Conservation (phyloP, 2,329 filamentous ascomycete species). For the Chlorencoelia australis region DNA sequence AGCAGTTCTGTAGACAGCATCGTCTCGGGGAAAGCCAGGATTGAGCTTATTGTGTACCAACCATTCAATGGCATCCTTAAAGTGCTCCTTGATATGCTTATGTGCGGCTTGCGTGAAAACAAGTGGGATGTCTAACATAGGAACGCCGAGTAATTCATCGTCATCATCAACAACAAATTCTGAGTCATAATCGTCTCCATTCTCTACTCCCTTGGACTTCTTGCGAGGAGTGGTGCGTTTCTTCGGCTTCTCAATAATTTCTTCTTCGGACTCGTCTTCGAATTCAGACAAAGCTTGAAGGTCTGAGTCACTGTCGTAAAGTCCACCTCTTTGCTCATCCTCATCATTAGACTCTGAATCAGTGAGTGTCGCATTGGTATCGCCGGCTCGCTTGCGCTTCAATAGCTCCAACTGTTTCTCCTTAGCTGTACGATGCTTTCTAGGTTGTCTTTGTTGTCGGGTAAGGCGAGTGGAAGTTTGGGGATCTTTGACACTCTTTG, state of each 20-base stretch:
- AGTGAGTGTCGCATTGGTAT: slow-evolving; percentile 30
- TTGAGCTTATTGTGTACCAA: slow-evolving; percentile 72
- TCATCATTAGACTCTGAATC: slow-evolving; percentile 27
- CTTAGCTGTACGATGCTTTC: slow-evolving; percentile 29
- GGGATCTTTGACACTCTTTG: slow-evolving; percentile 7
- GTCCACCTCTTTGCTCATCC: slow-evolving; percentile 7
- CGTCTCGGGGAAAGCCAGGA: slow-evolving; percentile 53
- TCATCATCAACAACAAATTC: slow-evolving; percentile 58
- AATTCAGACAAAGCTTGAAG: slow-evolving; percentile 38
- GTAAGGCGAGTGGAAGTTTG: slow-evolving; percentile 7
- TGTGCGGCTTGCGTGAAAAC: slow-evolving; percentile 57
- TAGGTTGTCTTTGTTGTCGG: slow-evolving; percentile 12
- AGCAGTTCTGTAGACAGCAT: slow-evolving; percentile 56
- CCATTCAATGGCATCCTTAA: slow-evolving; percentile 67
- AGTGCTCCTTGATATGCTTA: slow-evolving; percentile 61
- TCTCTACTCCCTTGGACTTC: slow-evolving; percentile 7
- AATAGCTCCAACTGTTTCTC: slow-evolving; percentile 33
- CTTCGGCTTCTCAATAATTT: slow-evolving; percentile 3
- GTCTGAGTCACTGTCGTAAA: slow-evolving; percentile 13
- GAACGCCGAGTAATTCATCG: slow-evolving; percentile 45
- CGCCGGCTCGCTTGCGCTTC: slow-evolving; percentile 31
- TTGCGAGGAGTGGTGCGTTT: slow-evolving; percentile 4
- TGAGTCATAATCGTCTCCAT: slow-evolving; percentile 25
- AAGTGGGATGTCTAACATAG: slow-evolving; percentile 48
- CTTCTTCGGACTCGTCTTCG: slow-evolving; percentile 21